Percentiles rank a stretch among this genome's conserved stretches.
Evolutionary conservation across 805 yeast genomes (phyloP).

Genomic region (Saccharomyces eubayanus): DNA sequence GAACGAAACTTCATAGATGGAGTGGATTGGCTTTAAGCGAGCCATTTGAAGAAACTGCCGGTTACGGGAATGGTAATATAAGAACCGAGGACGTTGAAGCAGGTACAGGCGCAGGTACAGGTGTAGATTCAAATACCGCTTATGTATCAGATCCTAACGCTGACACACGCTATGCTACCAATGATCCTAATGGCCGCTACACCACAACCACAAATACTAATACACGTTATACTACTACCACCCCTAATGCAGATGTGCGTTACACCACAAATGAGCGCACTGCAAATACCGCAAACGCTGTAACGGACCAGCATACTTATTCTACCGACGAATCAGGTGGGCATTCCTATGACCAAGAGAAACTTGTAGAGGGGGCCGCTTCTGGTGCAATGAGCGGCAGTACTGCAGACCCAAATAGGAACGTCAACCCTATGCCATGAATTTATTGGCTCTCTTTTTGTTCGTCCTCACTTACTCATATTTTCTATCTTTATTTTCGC

Average conservation of each 20-base stretch:
- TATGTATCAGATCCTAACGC: not conserved
- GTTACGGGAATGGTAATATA: not conserved
- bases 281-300: not conserved
- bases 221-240: not conserved
- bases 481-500: not conserved
- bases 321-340: slow-evolving; percentile 6
- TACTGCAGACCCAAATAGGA: slow-evolving; percentile 3
- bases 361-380: slow-evolving; percentile 2
- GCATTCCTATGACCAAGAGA: slow-evolving; percentile 7
- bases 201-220: not conserved
- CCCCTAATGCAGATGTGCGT: not conserved
- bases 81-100: slow-evolving; percentile 4
- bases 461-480: not conserved
- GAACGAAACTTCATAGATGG: slow-evolving; percentile 16
- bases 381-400: slow-evolving; percentile 4
- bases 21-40: slow-evolving; percentile 17
- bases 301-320: slow-evolving; percentile 6
- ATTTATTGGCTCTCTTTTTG: not conserved
- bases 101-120: slow-evolving; percentile 3
- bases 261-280: not conserved
- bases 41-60: slow-evolving; percentile 1
- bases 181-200: not conserved
- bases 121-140: not conserved
- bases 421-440: not conserved
- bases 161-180: not conserved